Evolutionary conservation across 31 red algal species (phyloP).

Genomic region (Endocladia muricata): DNA sequence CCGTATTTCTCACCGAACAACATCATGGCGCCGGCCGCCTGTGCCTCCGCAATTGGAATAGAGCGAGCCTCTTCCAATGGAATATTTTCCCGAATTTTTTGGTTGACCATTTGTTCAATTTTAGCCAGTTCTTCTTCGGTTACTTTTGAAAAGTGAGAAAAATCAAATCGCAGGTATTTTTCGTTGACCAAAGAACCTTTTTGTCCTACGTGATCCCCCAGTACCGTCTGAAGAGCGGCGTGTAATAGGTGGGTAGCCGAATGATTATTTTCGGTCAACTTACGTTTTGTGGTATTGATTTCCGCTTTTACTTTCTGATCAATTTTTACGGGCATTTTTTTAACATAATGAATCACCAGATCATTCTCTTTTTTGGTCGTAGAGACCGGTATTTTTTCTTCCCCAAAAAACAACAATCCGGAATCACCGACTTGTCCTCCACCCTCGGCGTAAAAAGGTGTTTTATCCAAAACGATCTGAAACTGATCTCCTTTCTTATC

Average conservation of each 20-base stretch:
- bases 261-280: conserved; percentile 56
- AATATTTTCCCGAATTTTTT: not conserved
- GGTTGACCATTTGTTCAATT: conserved; percentile 11
- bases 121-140: conserved; percentile 14
- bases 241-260: conserved; percentile 67
- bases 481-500: conserved; percentile 10
- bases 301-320: conserved; percentile 21
- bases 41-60: not conserved
- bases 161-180: not conserved
- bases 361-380: conserved; percentile 36
- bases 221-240: conserved; percentile 46
- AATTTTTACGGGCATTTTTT: too few relatives aligned
- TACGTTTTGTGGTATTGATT: conserved; percentile 42
- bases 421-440: conserved; percentile 75
- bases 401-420: conserved; percentile 3
- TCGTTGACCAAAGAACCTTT: conserved; percentile 9
- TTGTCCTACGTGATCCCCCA: conserved; percentile 49
- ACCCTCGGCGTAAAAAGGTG: conserved; percentile 69
- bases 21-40: not conserved
- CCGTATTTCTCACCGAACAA: conserved; percentile 12
- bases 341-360: too few relatives aligned
- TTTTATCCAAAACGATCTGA: conserved; percentile 39
- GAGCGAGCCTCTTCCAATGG: not conserved
- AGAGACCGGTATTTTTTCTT: conserved; percentile 9
- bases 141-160: conserved; percentile 8